Conservation (phyloP, 2,329 filamentous ascomycete species). For the Aspergillus uvarum region DNA sequence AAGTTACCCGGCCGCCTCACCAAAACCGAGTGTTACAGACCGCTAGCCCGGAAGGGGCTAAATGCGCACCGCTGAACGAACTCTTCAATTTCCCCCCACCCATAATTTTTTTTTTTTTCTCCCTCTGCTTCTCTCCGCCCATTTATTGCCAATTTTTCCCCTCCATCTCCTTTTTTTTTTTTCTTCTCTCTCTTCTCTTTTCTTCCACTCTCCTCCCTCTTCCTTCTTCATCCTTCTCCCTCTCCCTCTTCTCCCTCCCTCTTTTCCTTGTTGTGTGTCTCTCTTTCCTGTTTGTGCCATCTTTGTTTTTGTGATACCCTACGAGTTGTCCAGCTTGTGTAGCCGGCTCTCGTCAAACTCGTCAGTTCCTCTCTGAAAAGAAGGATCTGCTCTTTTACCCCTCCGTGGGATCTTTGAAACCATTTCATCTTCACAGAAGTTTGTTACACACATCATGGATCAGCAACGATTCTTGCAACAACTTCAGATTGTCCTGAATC, state of each 20-base stretch:
- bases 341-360: conserved; percentile 30
- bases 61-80: not conserved
- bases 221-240: conserved; percentile 19
- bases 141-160: conserved; percentile 1
- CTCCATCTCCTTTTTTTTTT: conserved; percentile 10
- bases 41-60: not conserved
- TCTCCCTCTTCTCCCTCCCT: conserved; percentile 16
- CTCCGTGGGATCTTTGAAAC: conserved; percentile 16
- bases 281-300: conserved; percentile 26
- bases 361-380: conserved; percentile 16
- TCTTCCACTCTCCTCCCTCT: conserved; percentile 20
- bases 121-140: not conserved
- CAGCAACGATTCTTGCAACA: conserved; percentile 81
- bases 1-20: not conserved
- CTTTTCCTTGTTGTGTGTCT: conserved; percentile 20
- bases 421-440: conserved; percentile 11
- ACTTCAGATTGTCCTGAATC: conserved; percentile 82
- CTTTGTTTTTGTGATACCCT: conserved; percentile 35
- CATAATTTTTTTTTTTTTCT: not conserved
- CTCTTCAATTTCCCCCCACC: not conserved
- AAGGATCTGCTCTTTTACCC: conserved; percentile 1
- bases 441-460: conserved; percentile 58
- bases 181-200: conserved; percentile 15
- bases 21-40: not conserved
- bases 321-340: conserved; percentile 31